Evolutionary conservation across 352 stramenopile genomes (phyloP), one percentile per base, ranked within the genome.

Genomic region (Pythium angustatum): DNA sequence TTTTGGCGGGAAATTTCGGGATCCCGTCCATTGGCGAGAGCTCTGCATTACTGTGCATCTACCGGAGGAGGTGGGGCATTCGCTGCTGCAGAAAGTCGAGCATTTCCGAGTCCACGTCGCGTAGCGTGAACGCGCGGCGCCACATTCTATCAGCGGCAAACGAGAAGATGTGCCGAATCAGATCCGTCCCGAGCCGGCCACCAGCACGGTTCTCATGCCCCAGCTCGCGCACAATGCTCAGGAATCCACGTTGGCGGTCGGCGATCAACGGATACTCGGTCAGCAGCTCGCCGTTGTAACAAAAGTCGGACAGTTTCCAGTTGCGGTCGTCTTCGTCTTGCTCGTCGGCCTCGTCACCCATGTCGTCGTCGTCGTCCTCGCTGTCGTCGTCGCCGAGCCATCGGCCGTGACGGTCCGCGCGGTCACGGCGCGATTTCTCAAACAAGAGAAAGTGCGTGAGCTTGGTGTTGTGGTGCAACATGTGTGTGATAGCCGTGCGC

Each of bases 301-400:
- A 54, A 53, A 38, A 53, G 27, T 54, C 41, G 48, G 28, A 5
- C 14, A 54, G 48, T 4, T 31, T 54, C 28, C 48, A 54, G 15
- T 54, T 36, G 5, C 5, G 15, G 19, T 31, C 22, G 5, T 41
- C 28, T 2, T 38, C 27, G 17, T 54, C 41, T 17, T 48, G 19
- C 19, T 48, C 41, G 3, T 27, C 41, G 4, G 24, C 41, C 5
- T 12, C 21, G 41, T 48, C 21, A 21, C 41, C n/a, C 8, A 28
- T 27, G 11, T 48, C 28, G 28, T 41, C 48, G 15, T 34, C 24
- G 26, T 52, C 44, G 22, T 33, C 14, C 9, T 52, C 44, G 26
- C 15, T 21, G 2, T 47, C 48, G 19, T 19, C 19, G 10, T 28
- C 30, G 28, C 24, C 5, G 14, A 52, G 22, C 28, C 15, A 41